Conservation (phyloP, 2,329 filamentous ascomycete species). For the Lecanosticta acicola region DNA sequence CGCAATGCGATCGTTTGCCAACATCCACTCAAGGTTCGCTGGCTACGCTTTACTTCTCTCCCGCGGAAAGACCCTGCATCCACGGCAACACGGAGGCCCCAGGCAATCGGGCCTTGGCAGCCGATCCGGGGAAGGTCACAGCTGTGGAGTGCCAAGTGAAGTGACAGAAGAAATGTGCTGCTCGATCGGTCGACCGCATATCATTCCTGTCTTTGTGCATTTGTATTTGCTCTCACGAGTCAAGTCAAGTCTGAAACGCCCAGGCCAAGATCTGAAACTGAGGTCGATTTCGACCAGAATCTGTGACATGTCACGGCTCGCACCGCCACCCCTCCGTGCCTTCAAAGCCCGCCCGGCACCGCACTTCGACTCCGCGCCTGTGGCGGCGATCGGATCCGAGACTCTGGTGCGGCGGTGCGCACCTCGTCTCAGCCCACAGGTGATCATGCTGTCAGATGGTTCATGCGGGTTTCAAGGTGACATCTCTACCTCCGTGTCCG, state of each 20-base stretch:
- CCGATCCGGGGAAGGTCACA: neutral
- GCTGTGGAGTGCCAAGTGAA: neutral
- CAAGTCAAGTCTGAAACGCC: slow-evolving; percentile 3
- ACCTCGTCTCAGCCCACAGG: neutral
- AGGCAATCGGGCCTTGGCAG: neutral
- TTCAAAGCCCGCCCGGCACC: neutral
- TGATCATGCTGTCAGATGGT: slow-evolving; percentile 3
- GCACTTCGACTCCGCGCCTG: neutral
- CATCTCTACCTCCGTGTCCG: neutral
- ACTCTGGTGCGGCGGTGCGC: slow-evolving; percentile 1
- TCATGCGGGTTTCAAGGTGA: slow-evolving; percentile 2
- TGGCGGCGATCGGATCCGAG: neutral
- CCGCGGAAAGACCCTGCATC: neutral
- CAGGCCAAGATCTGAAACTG: slow-evolving; percentile 3
- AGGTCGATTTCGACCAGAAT: neutral
- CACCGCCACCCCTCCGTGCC: neutral
- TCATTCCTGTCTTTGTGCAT: neutral
- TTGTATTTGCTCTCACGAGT: slow-evolving; percentile 1
- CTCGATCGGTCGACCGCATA: neutral
- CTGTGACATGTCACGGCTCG: slow-evolving; percentile 3
- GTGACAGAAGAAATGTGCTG: neutral
- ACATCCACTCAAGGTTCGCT: neutral
- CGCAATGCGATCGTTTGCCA: too few species aligned
- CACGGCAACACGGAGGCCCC: neutral
- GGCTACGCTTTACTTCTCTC: neutral